These are phyloP conservation scores for Cordyceps cateniannulata DNA, from an alignment of 2,329 filamentous ascomycete genomes.

Conservation along the genomic window DNA sequence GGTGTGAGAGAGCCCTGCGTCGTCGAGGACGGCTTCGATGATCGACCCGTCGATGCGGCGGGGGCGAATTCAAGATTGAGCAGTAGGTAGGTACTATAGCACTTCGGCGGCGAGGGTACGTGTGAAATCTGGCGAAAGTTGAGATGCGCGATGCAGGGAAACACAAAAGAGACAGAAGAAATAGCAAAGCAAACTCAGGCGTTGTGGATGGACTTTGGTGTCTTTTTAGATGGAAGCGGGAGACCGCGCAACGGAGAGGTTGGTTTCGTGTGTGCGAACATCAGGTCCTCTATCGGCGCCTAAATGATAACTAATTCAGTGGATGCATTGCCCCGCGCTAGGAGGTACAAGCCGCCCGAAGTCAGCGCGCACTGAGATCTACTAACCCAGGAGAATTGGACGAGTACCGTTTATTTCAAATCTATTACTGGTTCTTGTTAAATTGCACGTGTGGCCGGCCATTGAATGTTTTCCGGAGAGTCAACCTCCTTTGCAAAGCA, in stretches of 20 bases:
- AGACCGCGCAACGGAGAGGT: neutral
- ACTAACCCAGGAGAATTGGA: too few species aligned
- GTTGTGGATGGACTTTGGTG: neutral
- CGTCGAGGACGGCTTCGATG: neutral
- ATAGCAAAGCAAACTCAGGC: neutral
- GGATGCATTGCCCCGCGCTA: neutral
- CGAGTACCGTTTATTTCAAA: too few species aligned
- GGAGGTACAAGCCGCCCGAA: neutral
- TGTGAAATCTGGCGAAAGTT: neutral
- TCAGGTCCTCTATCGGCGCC: too few species aligned
- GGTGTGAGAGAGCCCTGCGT: neutral
- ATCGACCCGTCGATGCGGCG: neutral
- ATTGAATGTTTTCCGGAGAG: too few species aligned
- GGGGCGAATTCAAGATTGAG: neutral
- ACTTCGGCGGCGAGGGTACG: neutral
- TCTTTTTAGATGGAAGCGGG: slow-evolving; percentile 1
- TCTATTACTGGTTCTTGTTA: too few species aligned
- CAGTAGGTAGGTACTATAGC: neutral
- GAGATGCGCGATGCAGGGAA: neutral
- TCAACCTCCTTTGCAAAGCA: too few species aligned
- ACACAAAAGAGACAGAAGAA: neutral
- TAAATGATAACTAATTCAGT: neutral
- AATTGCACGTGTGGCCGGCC: too few species aligned
- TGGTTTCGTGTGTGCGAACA: neutral
- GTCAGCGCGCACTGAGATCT: neutral